Conservation (phyloP, 1,284 basidiomycete species). For the Malassezia brasiliensis region DNA sequence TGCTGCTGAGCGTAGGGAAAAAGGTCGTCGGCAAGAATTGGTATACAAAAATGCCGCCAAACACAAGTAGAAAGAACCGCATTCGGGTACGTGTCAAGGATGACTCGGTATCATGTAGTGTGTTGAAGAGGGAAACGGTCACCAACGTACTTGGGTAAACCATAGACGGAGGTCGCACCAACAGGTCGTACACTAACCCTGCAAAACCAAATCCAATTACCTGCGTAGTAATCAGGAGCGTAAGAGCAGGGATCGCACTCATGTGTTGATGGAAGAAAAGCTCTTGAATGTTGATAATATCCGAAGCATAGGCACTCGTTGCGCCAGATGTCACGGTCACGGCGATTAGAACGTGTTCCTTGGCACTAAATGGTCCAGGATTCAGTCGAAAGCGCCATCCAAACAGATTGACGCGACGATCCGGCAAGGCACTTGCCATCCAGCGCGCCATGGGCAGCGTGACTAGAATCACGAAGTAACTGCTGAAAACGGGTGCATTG, state of each 20-base stretch:
- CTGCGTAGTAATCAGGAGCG: constrained; percentile 44
- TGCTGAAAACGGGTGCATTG: constrained; percentile 51
- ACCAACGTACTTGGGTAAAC: constrained; percentile 53
- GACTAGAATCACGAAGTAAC: constrained; percentile 54
- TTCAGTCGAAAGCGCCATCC: constrained; percentile 49
- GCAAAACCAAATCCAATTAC: constrained; percentile 47
- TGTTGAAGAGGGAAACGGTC: constrained; percentile 52
- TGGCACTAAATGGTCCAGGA: constrained; percentile 53
- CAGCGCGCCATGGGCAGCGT: constrained; percentile 51
- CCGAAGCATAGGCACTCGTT: constrained; percentile 43
- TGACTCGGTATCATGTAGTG: constrained; percentile 50
- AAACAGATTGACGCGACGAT: constrained; percentile 37
- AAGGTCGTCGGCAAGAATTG: constrained; percentile 52
- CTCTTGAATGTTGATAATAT: constrained; percentile 48
- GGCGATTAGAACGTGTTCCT: constrained; percentile 49
- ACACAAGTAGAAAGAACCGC: constrained; percentile 51
- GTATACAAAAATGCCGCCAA: constrained; percentile 49
- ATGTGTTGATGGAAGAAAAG: constrained; percentile 46
- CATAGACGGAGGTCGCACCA: constrained; percentile 46
- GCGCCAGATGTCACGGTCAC: constrained; percentile 52
- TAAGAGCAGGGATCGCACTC: constrained; percentile 33
- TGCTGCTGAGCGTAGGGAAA: constrained; percentile 52
- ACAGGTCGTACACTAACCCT: constrained; percentile 40
- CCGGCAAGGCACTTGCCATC: constrained; percentile 42
- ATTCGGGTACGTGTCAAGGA: constrained; percentile 49